A percentile compares a stretch with the other conserved stretches of the same genome.
Evolutionary conservation across 805 yeast genomes (phyloP).

Genomic region (Schwanniomyces sp.): DNA sequence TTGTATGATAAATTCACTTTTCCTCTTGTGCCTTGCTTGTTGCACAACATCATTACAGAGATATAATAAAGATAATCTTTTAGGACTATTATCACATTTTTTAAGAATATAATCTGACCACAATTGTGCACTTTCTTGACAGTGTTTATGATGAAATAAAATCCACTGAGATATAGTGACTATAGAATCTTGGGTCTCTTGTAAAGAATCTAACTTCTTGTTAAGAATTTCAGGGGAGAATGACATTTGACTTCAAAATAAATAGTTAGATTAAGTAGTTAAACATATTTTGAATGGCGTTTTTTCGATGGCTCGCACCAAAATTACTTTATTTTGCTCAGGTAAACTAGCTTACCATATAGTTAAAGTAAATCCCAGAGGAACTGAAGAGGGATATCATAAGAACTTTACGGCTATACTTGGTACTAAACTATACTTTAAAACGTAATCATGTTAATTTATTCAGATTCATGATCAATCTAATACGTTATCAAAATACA

Average conservation of each 20-base stretch:
- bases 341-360: too few species aligned
- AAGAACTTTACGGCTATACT: too few species aligned
- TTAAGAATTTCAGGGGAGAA: conserved; percentile 33
- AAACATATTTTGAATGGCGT: not conserved
- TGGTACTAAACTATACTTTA: too few species aligned
- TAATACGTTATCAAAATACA: too few species aligned
- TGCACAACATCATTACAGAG: conserved; percentile 82
- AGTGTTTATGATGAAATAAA: conserved; percentile 43
- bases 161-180: conserved; percentile 49
- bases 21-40: conserved; percentile 64
- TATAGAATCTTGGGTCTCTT: conserved; percentile 47
- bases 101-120: conserved; percentile 34
- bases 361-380: too few species aligned
- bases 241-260: conserved; percentile 26
- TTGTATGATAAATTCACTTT: conserved; percentile 55
- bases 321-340: not conserved
- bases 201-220: conserved; percentile 36
- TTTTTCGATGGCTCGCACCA: not conserved
- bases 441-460: too few species aligned
- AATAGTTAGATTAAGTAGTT: too few species aligned
- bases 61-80: conserved; percentile 61
- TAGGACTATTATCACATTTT: conserved; percentile 14
- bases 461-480: too few species aligned
- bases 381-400: too few species aligned
- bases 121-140: conserved; percentile 30